These are phyloP conservation scores for Zychaea mexicana DNA, from an alignment of 371 early-diverging fungal species.

Conservation along the genomic window DNA sequence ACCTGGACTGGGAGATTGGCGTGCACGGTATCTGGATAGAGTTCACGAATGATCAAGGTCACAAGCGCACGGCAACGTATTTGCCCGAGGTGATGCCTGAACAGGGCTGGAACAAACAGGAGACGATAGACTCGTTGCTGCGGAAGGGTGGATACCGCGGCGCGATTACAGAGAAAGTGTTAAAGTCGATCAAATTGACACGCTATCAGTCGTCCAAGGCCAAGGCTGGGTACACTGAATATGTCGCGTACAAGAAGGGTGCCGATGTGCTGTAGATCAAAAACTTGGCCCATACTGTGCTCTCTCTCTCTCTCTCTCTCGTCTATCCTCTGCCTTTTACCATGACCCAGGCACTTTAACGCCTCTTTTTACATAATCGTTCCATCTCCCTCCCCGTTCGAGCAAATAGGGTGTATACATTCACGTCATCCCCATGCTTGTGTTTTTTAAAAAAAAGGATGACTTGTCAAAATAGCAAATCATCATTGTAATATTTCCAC, in stretches of 20 bases:
- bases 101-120: constrained; percentile 82
- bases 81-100: constrained; percentile 82
- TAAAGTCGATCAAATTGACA: constrained; percentile 63
- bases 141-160: constrained; percentile 83
- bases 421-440: too few relatives aligned
- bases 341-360: too few relatives aligned
- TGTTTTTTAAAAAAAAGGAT: too few relatives aligned
- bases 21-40: constrained; percentile 92
- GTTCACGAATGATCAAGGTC: constrained; percentile 60
- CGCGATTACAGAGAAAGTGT: constrained; percentile 57
- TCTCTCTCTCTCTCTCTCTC: too few relatives aligned
- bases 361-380: too few relatives aligned
- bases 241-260: constrained; percentile 18
- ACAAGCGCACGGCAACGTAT: constrained; percentile 81
- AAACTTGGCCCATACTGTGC: neutral
- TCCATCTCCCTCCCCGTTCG: too few relatives aligned
- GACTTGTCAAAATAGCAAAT: too few relatives aligned
- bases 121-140: constrained; percentile 83
- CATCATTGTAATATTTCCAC: too few relatives aligned
- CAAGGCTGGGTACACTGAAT: constrained; percentile 66
- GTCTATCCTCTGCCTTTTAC: too few relatives aligned
- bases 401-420: too few relatives aligned
- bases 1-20: constrained; percentile 91
- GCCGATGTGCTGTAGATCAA: neutral
- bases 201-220: constrained; percentile 84